These are phyloP conservation scores for Lumnitzera racemosa DNA, from an alignment of 345 rosid genomes.

Conservation along the genomic window DNA sequence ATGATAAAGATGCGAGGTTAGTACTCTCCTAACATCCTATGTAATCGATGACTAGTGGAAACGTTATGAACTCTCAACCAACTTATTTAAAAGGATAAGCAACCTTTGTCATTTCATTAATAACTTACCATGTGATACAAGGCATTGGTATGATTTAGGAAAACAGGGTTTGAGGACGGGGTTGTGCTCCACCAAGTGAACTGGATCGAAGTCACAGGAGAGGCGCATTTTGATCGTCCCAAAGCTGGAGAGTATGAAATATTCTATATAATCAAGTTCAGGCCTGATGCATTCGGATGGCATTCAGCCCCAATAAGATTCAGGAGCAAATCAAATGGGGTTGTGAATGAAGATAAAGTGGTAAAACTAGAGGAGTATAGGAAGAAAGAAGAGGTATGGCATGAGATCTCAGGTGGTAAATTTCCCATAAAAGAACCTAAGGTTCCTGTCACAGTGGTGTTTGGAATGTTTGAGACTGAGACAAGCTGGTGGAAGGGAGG, in stretches of 20 bases:
- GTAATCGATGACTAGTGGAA: too few species aligned
- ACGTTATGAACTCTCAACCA: too few species aligned
- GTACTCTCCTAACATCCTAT: too few species aligned
- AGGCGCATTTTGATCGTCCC: background rate
- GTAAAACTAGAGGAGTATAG: constrained; percentile 12
- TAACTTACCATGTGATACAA: too few species aligned
- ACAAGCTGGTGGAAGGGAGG: constrained; percentile 30
- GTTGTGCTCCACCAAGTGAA: constrained; percentile 22
- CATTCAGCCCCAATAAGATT: constrained; percentile 25
- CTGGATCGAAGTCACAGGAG: constrained; percentile 27
- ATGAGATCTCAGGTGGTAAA: constrained; percentile 21
- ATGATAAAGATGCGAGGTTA: too few species aligned
- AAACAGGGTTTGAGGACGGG: constrained; percentile 13
- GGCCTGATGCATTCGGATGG: constrained; percentile 30
- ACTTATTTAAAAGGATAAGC: too few species aligned
- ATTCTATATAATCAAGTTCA: constrained; percentile 15
- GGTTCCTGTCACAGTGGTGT: constrained; percentile 8
- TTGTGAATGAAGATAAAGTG: background rate
- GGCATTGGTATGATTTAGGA: constrained; percentile 4
- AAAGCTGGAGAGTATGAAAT: constrained; percentile 8
- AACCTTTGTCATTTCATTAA: too few species aligned
- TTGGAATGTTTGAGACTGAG: constrained; percentile 25
- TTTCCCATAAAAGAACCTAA: background rate
- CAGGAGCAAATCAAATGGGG: constrained; percentile 11
- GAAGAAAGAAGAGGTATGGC: constrained; percentile 16